These are phyloP conservation scores for Leccinum boreale DNA, from an alignment of 768 basidiomycete genomes.

Conservation along the genomic window DNA sequence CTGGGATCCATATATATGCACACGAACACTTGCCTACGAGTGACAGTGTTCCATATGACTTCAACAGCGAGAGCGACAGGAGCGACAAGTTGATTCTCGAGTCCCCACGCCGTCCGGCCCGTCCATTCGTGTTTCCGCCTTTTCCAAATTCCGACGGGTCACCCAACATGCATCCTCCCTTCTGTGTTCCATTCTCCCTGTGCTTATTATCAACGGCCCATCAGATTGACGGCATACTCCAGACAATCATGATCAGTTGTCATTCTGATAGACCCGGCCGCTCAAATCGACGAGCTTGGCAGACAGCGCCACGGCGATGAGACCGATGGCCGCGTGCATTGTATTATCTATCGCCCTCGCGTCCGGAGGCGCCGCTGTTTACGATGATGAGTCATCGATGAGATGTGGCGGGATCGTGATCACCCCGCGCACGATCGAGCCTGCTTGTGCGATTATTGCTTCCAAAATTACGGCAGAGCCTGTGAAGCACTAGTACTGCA, in stretches of 20 bases:
- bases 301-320: slow-evolving; percentile 13
- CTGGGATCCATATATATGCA: too few relatives aligned
- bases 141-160: slow-evolving; percentile 34
- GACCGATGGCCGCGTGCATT: slow-evolving; percentile 6
- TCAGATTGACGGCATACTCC: too few relatives aligned
- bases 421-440: slow-evolving; percentile 2
- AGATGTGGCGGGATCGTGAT: slow-evolving; percentile 7
- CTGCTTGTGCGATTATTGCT: background rate
- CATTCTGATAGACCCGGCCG: background rate
- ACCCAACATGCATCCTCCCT: background rate
- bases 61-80: slow-evolving; percentile 57
- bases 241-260: too few relatives aligned
- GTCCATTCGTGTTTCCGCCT: slow-evolving; percentile 56
- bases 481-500: too few relatives aligned
- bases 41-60: slow-evolving; percentile 69
- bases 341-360: slow-evolving; percentile 1
- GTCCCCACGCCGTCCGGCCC: background rate
- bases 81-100: slow-evolving; percentile 53
- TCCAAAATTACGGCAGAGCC: too few relatives aligned
- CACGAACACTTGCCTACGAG: slow-evolving; percentile 51
- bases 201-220: background rate
- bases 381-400: slow-evolving; percentile 18
- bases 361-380: background rate
- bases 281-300: slow-evolving; percentile 15
- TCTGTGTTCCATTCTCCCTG: background rate